Evolutionary conservation across 2,329 filamentous ascomycete genomes (phyloP), one percentile per base, ranked within the genome.

Genomic region (Xylariaceae sp.): DNA sequence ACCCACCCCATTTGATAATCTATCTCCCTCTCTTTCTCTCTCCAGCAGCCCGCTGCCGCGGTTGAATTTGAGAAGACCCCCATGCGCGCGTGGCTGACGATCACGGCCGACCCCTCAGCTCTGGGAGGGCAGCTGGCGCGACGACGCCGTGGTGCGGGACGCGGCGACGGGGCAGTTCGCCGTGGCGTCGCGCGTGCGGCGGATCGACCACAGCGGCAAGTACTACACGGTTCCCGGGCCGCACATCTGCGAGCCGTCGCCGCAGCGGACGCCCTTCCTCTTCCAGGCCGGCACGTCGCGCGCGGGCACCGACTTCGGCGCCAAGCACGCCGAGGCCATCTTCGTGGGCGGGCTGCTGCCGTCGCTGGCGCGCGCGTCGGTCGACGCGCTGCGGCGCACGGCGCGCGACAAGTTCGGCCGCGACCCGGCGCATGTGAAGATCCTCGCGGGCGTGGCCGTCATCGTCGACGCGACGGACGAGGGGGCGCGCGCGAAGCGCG

Each of bases 201-300:
- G 64, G 8, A 80, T 80, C 44, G 65, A 75, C 35, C 75, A 80
- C 46, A 51, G 67, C 6, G 75, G 75, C 1, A 71, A 73, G 33
- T 78, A 69, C 50, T 70, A 68, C 44, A 53, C 56, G 31, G 57
- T 68, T 3, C 58, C 55, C 23, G 59, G 60, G 2, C 57, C 57
- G 4, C 64, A 66, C 36, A 64, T 68, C 19, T 64, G 70, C 19
- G 66, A 72, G 29, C 72, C 72, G 0, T 74, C 70, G 0, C 69
- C 70, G 4, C 72, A 76, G 40, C 56, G 72, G 1, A 76, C 72
- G 0, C 71, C 71, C 0, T 71, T 75, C 37, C 55, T 76, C 1
- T 71, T 75, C 45, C 74, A 78, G 42, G 73, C 75, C 0, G 75
- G 75, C 0, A 76, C 71, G 0, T 77, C 73, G 0, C 47, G 68